A percentile compares a stretch with the other conserved stretches of the same genome.
Conservation (phyloP, 2,329 filamentous ascomycete genomes). For the Pseudopyricularia javanii region DNA sequence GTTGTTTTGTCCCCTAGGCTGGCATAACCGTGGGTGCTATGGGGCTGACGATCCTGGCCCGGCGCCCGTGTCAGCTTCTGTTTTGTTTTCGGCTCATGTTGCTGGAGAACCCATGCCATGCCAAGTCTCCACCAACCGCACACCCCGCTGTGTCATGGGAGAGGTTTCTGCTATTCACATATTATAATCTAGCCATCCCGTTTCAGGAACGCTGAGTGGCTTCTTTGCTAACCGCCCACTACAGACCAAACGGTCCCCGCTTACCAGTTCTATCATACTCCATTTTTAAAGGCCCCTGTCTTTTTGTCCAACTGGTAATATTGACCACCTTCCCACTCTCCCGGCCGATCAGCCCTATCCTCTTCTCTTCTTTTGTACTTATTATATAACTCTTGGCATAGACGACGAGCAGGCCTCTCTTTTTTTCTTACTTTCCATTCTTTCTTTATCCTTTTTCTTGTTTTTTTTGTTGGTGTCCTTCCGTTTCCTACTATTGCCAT, state of each 20-base stretch:
- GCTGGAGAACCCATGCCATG: too few relatives aligned
- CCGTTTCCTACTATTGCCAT: not conserved
- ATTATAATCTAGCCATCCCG: not conserved
- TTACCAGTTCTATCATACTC: not conserved
- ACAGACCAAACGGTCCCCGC: not conserved
- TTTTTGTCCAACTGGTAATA: not conserved
- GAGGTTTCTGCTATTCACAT: not conserved
- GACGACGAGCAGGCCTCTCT: constrained; percentile 2
- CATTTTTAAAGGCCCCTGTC: not conserved
- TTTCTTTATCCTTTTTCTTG: constrained; percentile 1
- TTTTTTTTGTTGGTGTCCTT: not conserved
- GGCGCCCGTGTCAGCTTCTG: not conserved
- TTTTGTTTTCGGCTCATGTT: not conserved
- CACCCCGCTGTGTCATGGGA: not conserved
- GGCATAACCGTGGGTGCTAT: too few relatives aligned
- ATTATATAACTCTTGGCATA: not conserved
- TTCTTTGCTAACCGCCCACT: not conserved
- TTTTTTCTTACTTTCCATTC: not conserved
- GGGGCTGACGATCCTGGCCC: not conserved
- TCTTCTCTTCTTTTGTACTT: not conserved
- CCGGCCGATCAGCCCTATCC: too few relatives aligned
- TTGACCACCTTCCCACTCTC: not conserved
- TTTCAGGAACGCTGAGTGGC: not conserved
- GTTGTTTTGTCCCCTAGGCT: not conserved
- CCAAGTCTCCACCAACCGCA: not conserved